phyloP scores from a whole-genome alignment of 495 filamentous ascomycete species.

The Acidomyces sp. region DNA sequence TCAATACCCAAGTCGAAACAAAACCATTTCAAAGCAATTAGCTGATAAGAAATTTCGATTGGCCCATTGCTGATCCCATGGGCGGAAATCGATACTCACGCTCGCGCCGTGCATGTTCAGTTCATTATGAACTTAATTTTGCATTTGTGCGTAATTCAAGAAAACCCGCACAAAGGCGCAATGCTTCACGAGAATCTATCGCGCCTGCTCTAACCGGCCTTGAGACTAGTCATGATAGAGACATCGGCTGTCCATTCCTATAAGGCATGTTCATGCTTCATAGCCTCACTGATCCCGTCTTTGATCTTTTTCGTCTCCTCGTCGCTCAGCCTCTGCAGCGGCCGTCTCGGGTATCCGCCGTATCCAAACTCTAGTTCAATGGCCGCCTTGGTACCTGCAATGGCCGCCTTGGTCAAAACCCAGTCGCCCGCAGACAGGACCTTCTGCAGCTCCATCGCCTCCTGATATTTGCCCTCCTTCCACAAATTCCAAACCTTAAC shows the following conservation, averaged over 20 bases:
- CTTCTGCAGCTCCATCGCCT: conserved; percentile 62
- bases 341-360: conserved; percentile 62
- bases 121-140: too few relatives aligned
- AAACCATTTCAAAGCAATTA: too few relatives aligned
- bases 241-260: conserved; percentile 3
- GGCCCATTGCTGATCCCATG: too few relatives aligned
- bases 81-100: too few relatives aligned
- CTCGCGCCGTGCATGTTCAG: too few relatives aligned
- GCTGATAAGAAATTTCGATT: too few relatives aligned
- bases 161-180: too few relatives aligned
- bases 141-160: too few relatives aligned
- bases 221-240: not conserved
- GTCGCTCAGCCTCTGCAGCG: conserved; percentile 50
- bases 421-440: conserved; percentile 64
- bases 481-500: conserved; percentile 74
- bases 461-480: conserved; percentile 54
- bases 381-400: conserved; percentile 74
- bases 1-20: too few relatives aligned
- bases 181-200: too few relatives aligned
- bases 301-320: conserved; percentile 43
- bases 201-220: too few relatives aligned
- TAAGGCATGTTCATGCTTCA: conserved; percentile 48
- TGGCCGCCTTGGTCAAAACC: conserved; percentile 74
- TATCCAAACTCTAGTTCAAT: conserved; percentile 78
- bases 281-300: conserved; percentile 52